Conservation (phyloP, 2,329 filamentous ascomycete species). For the Domatiomyces globalis region DNA sequence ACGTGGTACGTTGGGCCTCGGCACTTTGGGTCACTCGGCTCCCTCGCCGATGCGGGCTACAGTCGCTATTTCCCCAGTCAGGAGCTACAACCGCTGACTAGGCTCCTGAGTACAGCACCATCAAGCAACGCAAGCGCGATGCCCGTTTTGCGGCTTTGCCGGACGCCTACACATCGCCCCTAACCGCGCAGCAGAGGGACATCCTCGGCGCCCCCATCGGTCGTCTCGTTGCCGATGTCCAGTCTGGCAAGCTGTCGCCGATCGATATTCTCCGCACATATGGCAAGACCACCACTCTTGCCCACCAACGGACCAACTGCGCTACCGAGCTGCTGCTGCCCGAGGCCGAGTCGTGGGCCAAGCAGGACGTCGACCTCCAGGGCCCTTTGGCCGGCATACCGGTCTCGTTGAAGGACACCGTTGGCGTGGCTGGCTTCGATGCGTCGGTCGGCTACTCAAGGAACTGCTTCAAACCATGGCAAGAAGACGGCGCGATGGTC, state of each 20-base stretch:
- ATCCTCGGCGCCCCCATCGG: slow-evolving; percentile 63
- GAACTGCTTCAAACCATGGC: slow-evolving; percentile 52
- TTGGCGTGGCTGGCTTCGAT: slow-evolving; percentile 72
- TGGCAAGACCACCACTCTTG: slow-evolving; percentile 69
- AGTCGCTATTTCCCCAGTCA: not conserved
- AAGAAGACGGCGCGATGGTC: slow-evolving; percentile 57
- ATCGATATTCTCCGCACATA: slow-evolving; percentile 69
- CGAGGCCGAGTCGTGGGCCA: slow-evolving; percentile 60
- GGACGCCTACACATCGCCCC: slow-evolving; percentile 48
- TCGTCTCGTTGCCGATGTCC: slow-evolving; percentile 63
- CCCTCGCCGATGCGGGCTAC: no score
- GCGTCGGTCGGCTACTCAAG: slow-evolving; percentile 65
- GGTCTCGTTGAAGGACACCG: slow-evolving; percentile 63
- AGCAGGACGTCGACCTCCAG: slow-evolving; percentile 49
- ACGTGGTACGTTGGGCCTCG: slow-evolving; percentile 45
- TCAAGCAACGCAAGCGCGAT: slow-evolving; percentile 65
- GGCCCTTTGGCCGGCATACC: slow-evolving; percentile 80
- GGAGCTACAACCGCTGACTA: slow-evolving; percentile 2
- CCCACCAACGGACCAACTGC: slow-evolving; percentile 78
- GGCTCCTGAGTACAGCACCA: slow-evolving; percentile 39
- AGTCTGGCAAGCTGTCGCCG: slow-evolving; percentile 51
- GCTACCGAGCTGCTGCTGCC: slow-evolving; percentile 73
- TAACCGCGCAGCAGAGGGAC: slow-evolving; percentile 50
- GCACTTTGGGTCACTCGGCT: not conserved
- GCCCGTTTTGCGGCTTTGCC: slow-evolving; percentile 55